Percentiles rank a stretch among this genome's conserved stretches.
phyloP scores from a whole-genome alignment of 768 basidiomycete species.

The Cystofilobasidium capitatum region DNA sequence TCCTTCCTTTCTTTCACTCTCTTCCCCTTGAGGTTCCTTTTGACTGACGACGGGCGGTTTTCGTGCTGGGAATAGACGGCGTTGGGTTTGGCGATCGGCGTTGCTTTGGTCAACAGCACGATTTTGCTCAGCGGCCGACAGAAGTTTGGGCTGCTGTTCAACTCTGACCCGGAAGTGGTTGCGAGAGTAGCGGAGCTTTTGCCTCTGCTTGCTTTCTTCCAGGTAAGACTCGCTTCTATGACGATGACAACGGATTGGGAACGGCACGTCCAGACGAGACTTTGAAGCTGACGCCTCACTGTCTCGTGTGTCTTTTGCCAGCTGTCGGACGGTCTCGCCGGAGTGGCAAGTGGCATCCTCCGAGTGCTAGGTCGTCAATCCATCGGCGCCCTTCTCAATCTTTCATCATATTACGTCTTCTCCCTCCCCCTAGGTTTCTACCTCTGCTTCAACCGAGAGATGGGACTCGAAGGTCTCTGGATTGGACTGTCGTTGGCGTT shows the following conservation, averaged over 20 bases:
- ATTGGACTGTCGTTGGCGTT: constrained; percentile 48
- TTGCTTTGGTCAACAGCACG: constrained; percentile 45
- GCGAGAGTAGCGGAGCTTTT: constrained; percentile 55
- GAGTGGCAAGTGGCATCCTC: constrained; percentile 64
- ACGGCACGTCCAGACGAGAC: too few species aligned
- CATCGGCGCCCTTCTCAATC: constrained; percentile 66
- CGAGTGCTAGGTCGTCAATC: constrained; percentile 38
- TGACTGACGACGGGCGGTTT: neutral
- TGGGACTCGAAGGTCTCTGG: constrained; percentile 70
- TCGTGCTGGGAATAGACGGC: neutral
- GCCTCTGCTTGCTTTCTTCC: constrained; percentile 53
- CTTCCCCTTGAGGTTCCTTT: constrained; percentile 1
- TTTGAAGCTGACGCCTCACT: neutral
- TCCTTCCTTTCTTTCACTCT: constrained; percentile 29
- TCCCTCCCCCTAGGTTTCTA: constrained; percentile 51
- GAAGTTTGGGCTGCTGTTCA: constrained; percentile 66
- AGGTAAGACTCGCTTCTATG: constrained; percentile 32
- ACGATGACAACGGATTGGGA: too few species aligned
- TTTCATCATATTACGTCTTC: constrained; percentile 71
- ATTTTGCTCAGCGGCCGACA: constrained; percentile 55
- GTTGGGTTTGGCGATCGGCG: constrained; percentile 13
- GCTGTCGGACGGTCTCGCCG: constrained; percentile 68
- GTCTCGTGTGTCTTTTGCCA: constrained; percentile 49
- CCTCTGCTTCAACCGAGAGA: constrained; percentile 55
- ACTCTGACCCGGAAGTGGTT: constrained; percentile 53